Evolutionary conservation across 75 land plant species (phyloP).

Genomic region (Sequoiadendron giganteum): DNA sequence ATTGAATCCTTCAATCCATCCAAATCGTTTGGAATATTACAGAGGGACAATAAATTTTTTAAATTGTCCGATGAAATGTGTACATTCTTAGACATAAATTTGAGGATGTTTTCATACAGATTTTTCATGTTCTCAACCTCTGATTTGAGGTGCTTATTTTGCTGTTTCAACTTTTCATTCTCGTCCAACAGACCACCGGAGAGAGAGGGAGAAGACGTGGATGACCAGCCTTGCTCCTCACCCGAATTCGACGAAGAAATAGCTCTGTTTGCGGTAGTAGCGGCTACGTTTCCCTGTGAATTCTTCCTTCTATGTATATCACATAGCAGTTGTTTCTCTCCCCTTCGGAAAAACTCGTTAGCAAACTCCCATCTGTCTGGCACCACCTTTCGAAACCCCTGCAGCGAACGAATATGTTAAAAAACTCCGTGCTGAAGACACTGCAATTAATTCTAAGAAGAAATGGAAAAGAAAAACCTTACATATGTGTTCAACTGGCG

Average conservation of each 20-base stretch:
- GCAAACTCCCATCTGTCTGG: slow-evolving; percentile 56
- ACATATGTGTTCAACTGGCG: slow-evolving; percentile 66
- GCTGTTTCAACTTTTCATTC: slow-evolving; percentile 68
- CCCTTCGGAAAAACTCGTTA: slow-evolving; percentile 40
- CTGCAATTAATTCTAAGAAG: background rate
- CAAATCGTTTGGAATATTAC: slow-evolving; percentile 6
- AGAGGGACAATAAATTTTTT: background rate
- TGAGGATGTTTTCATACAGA: slow-evolving; percentile 50
- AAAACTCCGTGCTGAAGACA: background rate
- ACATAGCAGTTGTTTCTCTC: slow-evolving; percentile 37
- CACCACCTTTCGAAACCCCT: slow-evolving; percentile 54
- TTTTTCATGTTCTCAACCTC: slow-evolving; percentile 71
- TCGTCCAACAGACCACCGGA: slow-evolving; percentile 54
- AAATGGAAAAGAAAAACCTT: slow-evolving; percentile 3
- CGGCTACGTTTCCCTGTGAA: background rate
- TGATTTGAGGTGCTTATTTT: slow-evolving; percentile 59
- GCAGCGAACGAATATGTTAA: background rate
- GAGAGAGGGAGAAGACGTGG: background rate
- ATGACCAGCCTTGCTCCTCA: slow-evolving; percentile 16
- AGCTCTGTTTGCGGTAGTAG: background rate
- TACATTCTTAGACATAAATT: slow-evolving; percentile 47
- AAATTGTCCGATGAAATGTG: background rate
- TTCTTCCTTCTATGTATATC: slow-evolving; percentile 43
- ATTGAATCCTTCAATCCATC: slow-evolving; percentile 4
- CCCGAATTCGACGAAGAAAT: slow-evolving; percentile 12